These are phyloP conservation scores for Drosera capensis DNA, from an alignment of 148 eudicot species.

Conservation along the genomic window DNA sequence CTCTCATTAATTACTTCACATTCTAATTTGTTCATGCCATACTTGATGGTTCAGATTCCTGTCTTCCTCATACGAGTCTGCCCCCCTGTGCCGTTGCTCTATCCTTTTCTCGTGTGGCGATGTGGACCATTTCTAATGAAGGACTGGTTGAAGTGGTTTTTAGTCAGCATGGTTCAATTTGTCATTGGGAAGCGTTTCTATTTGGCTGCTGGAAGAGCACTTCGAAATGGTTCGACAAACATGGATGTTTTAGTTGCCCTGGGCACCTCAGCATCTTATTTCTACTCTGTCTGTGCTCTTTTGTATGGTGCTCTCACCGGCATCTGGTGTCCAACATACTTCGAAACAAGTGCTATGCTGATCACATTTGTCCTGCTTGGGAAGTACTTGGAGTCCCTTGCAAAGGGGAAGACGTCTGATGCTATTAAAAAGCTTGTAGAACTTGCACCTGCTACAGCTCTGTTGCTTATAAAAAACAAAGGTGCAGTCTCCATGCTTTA, in stretches of 20 bases:
- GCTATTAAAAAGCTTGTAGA: constrained; percentile 92
- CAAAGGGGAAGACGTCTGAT: constrained; percentile 94
- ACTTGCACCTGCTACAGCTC: constrained; percentile 87
- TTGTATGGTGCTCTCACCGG: constrained; percentile 84
- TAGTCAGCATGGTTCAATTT: constrained; percentile 79
- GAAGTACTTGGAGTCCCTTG: constrained; percentile 79
- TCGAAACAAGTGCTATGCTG: constrained; percentile 94
- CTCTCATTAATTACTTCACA: constrained; percentile 3
- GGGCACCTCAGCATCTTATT: constrained; percentile 91
- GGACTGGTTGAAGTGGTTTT: constrained; percentile 87
- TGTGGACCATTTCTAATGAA: constrained; percentile 95
- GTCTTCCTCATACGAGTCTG: constrained; percentile 70
- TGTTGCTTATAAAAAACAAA: constrained; percentile 61
- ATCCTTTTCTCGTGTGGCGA: constrained; percentile 67
- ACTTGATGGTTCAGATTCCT: constrained; percentile 53
- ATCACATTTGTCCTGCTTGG: constrained; percentile 92
- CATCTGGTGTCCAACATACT: constrained; percentile 87
- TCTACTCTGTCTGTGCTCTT: constrained; percentile 83
- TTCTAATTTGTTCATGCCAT: not conserved
- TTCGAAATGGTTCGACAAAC: constrained; percentile 83
- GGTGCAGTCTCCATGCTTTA: constrained; percentile 19
- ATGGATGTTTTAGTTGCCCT: constrained; percentile 97
- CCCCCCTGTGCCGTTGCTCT: constrained; percentile 74
- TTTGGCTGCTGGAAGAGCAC: constrained; percentile 86
- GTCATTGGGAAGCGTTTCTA: constrained; percentile 90